Evolutionary conservation across 345 rosid species (phyloP), one percentile per base, ranked within the genome.

Genomic region (Euphorbia peplus): DNA sequence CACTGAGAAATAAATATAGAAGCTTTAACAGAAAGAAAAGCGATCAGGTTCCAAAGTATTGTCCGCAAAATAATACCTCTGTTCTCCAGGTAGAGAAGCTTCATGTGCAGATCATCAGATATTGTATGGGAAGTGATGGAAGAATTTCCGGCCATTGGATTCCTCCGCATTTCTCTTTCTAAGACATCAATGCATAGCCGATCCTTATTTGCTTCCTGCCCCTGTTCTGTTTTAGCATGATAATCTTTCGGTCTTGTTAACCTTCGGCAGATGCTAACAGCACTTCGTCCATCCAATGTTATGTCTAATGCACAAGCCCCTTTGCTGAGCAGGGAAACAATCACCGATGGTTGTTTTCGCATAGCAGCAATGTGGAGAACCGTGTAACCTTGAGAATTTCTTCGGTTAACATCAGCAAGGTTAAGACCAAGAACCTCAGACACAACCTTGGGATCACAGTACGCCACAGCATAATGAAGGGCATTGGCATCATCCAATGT

Each of bases 401-500:
- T 76, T 69, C 77, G 87, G 76, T 88, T 95, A 50, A 91, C 87
- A 79, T 91, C 77, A 77, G 96, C 93, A 72, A 79, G 76, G 54
- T 83, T 75, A 55, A 95, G 79, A 76, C 77, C 60, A 55, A 95
- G 92, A 77, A 95, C 81, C 83, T 91, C 88, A 3, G 89, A 76
- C 39, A 95, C 86, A 64, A 91, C 88, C 81, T 95, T 95, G 15
- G 95, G 88, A 73, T 95, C 98, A 83, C 98, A 90, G 69, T 95
- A 91, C 6, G 96, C 96, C 19, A 85, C 93, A 70, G 89, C 86
- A 62, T 95, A 95, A 79, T 91, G 99, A 67, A 95, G 87, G 28
- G 93, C 98, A 54, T 83, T 70, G 26, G 93, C 99, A 71, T 85
- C 84, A 70, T 95, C 90, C 68, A 95, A 81, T 66, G 87, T 86